Evolutionary conservation across 495 filamentous ascomycete genomes (phyloP).

Genomic region (Amniculicola lignicola): DNA sequence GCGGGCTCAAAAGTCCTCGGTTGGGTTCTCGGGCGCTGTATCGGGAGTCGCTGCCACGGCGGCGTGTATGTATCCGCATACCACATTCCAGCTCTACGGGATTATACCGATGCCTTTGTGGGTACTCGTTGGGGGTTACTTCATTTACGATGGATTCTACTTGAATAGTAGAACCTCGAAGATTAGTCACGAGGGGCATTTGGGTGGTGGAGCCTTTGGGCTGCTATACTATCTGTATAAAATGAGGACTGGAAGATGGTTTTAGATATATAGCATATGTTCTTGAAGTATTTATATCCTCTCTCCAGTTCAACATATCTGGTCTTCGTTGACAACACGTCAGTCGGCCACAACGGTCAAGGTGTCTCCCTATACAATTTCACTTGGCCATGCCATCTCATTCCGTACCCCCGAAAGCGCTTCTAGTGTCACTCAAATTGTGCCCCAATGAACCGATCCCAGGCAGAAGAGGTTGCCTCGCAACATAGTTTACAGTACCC

Average conservation of each 20-base stretch:
- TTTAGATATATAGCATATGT: too few species aligned
- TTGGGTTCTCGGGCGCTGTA: conserved; percentile 39
- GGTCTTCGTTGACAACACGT: too few species aligned
- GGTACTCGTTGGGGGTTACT: conserved; percentile 29
- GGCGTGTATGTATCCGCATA: conserved; percentile 20
- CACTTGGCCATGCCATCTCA: too few species aligned
- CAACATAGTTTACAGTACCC: too few species aligned
- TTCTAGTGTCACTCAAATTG: too few species aligned
- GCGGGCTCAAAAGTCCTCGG: neutral
- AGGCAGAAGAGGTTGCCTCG: too few species aligned
- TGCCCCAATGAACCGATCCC: too few species aligned
- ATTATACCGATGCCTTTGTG: conserved; percentile 38
- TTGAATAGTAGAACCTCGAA: conserved; percentile 15
- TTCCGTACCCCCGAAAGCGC: too few species aligned
- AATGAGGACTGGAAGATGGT: neutral
- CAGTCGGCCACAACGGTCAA: too few species aligned
- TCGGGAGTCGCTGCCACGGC: conserved; percentile 38
- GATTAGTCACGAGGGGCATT: conserved; percentile 40
- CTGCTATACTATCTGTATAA: conserved; percentile 30
- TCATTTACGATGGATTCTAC: conserved; percentile 35
- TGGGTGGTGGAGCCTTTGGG: conserved; percentile 39
- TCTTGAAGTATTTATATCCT: too few species aligned
- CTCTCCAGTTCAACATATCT: too few species aligned
- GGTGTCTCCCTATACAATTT: too few species aligned
- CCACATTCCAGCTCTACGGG: conserved; percentile 28